Conservation (phyloP, 2,329 filamentous ascomycete genomes). For the Fusarium lateritium region DNA sequence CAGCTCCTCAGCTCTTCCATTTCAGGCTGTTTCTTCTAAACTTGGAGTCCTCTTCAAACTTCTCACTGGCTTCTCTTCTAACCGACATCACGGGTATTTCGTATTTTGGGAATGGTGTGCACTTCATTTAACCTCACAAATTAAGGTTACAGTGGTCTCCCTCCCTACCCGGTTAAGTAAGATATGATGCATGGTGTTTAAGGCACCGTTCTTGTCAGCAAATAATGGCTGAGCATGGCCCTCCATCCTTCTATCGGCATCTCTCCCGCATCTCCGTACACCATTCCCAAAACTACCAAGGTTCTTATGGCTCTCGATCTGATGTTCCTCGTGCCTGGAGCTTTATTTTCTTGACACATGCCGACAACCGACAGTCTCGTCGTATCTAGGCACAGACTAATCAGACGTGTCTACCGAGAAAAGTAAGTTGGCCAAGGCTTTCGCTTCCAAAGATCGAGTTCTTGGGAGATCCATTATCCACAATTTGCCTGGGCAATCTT, state of each 20-base stretch:
- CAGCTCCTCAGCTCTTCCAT: background rate
- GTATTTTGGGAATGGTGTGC: conserved; percentile 11
- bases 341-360: conserved; percentile 15
- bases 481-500: conserved; percentile 14
- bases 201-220: conserved; percentile 9
- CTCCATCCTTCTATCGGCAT: conserved; percentile 34
- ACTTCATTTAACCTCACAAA: conserved; percentile 18
- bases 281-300: conserved; percentile 4
- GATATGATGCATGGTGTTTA: conserved; percentile 5
- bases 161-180: conserved; percentile 3
- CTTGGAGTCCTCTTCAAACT: background rate
- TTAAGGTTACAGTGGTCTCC: conserved; percentile 19
- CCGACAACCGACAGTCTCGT: conserved; percentile 29
- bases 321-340: background rate
- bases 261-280: conserved; percentile 43
- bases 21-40: conserved; percentile 23
- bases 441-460: conserved; percentile 17
- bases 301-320: conserved; percentile 7
- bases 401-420: conserved; percentile 20
- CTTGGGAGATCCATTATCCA: conserved; percentile 3
- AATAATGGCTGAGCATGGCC: conserved; percentile 21
- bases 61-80: background rate
- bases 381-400: conserved; percentile 5
- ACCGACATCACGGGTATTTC: conserved; percentile 6
- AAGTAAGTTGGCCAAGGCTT: conserved; percentile 8